Conservation (phyloP, 75 land plant genomes). For the Pinus albicaulis region DNA sequence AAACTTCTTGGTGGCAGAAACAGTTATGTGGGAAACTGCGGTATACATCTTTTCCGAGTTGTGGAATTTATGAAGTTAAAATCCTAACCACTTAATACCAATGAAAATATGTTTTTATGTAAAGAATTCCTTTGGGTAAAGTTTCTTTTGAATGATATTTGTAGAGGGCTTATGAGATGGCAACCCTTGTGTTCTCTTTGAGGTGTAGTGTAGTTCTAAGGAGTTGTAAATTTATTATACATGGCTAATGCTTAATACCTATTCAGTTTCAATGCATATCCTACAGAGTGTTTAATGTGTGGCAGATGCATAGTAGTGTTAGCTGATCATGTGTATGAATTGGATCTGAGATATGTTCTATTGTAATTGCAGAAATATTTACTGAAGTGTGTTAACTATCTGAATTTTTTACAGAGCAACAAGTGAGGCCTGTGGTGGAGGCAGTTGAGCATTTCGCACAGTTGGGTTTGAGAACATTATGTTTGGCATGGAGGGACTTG, state of each 20-base stretch:
- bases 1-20: background rate
- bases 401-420: constrained; percentile 60
- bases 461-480: constrained; percentile 86
- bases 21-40: background rate
- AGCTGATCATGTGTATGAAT: background rate
- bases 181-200: background rate
- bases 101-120: too few species aligned
- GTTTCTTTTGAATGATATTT: background rate
- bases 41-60: background rate
- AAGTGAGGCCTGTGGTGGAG: constrained; percentile 61
- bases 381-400: background rate
- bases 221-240: background rate
- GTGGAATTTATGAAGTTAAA: background rate
- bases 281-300: background rate
- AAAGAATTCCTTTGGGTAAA: background rate
- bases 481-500: constrained; percentile 90
- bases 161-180: background rate
- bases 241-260: background rate
- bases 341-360: background rate
- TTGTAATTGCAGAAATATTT: background rate
- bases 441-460: constrained; percentile 93
- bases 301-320: background rate
- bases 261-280: background rate
- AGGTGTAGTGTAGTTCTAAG: background rate
- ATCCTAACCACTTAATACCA: background rate